Evolutionary conservation across 2,329 filamentous ascomycete genomes (phyloP).

Genomic region (Periconia digitata): DNA sequence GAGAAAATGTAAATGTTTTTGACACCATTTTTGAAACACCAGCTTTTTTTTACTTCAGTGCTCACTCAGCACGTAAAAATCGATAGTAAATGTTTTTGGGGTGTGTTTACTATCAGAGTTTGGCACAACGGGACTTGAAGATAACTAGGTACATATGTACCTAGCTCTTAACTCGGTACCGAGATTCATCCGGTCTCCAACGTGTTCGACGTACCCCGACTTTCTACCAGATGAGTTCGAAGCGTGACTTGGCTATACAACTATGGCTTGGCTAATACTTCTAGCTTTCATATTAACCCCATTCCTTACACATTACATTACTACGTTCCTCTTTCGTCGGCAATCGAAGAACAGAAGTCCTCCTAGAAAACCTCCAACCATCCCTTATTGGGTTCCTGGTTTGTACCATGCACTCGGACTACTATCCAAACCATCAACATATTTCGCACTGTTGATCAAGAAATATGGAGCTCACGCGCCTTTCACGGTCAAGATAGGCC

Average conservation of each 20-base stretch:
- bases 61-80: no score
- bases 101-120: no score
- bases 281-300: neutral
- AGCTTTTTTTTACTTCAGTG: no score
- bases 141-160: no score
- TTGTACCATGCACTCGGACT: conserved; percentile 23
- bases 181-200: neutral
- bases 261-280: neutral
- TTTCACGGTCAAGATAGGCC: conserved; percentile 24
- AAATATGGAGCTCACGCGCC: conserved; percentile 25
- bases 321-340: conserved; percentile 20
- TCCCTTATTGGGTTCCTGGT: conserved; percentile 26
- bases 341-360: conserved; percentile 11
- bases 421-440: conserved; percentile 21
- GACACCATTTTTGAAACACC: no score
- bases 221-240: neutral
- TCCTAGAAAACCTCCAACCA: conserved; percentile 20
- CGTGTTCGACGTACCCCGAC: neutral
- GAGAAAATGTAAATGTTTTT: no score
- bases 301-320: conserved; percentile 25
- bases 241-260: neutral
- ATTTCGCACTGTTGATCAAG: conserved; percentile 26
- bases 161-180: neutral
- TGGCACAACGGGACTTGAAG: no score
- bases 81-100: no score